Percentiles rank a stretch among this genome's conserved stretches.
phyloP scores from a whole-genome alignment of 2,329 filamentous ascomycete genomes.

The Trichophyton equinum region DNA sequence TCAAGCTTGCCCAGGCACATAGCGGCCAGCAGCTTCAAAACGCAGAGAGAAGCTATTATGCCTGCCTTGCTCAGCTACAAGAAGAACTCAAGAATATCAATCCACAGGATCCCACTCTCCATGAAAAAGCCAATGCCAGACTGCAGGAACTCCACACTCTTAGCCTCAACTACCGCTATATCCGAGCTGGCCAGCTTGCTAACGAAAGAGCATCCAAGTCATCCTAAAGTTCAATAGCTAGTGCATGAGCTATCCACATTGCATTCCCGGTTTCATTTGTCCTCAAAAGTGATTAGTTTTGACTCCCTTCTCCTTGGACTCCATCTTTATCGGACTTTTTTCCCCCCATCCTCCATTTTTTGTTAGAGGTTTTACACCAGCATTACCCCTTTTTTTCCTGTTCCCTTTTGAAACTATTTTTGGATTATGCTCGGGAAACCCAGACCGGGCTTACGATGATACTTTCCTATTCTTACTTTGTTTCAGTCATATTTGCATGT shows the following conservation, averaged over 20 bases:
- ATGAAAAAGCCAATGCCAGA: slow-evolving; percentile 34
- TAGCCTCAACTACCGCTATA: slow-evolving; percentile 31
- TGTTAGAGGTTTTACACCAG: neutral
- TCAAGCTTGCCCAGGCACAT: slow-evolving; percentile 25
- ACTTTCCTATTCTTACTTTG: neutral
- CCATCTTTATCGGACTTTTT: neutral
- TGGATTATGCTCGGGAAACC: neutral
- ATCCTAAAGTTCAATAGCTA: neutral
- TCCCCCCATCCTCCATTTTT: neutral
- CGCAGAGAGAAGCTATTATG: slow-evolving; percentile 31
- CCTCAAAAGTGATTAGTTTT: neutral
- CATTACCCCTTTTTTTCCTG: neutral
- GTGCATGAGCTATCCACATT: neutral
- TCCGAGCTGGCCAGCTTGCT: slow-evolving; percentile 31
- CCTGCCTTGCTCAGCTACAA: slow-evolving; percentile 29
- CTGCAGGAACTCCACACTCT: slow-evolving; percentile 34
- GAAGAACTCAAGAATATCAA: slow-evolving; percentile 29
- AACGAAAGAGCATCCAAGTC: slow-evolving; percentile 15
- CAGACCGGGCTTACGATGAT: neutral
- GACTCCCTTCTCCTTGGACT: neutral
- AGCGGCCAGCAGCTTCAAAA: slow-evolving; percentile 31
- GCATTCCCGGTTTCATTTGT: neutral
- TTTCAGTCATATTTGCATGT: slow-evolving; percentile 1
- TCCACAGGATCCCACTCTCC: slow-evolving; percentile 30
- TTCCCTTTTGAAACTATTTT: neutral